Percentiles rank a stretch among this genome's conserved stretches.
Conservation (phyloP, 257 asterid species). For the Capsicum chinense region DNA sequence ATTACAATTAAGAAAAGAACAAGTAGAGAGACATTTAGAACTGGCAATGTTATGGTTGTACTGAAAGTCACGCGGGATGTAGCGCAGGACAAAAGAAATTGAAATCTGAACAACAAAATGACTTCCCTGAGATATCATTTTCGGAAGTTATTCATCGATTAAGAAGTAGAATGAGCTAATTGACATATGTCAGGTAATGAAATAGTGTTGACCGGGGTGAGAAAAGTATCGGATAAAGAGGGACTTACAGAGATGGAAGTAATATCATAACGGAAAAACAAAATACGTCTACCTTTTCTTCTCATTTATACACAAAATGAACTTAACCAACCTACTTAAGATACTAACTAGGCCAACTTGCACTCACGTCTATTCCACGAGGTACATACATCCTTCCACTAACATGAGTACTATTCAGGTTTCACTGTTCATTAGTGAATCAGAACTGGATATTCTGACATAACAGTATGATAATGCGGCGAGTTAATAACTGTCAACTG, state of each 20-base stretch:
- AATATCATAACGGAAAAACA: background rate
- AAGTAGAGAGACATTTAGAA: background rate
- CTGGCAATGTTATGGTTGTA: background rate
- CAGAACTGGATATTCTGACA: background rate
- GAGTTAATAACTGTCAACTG: background rate
- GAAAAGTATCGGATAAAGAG: background rate
- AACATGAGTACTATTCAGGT: too few species aligned
- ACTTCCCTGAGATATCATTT: too few species aligned
- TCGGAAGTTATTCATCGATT: too few species aligned
- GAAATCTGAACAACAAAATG: background rate
- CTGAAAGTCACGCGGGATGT: background rate
- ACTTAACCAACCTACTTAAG: background rate
- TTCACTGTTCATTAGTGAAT: too few species aligned
- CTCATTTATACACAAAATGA: background rate
- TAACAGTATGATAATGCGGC: background rate
- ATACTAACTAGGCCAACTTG: too few species aligned
- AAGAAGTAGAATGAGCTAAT: too few species aligned
- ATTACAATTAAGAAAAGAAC: too few species aligned
- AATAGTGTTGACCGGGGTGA: background rate
- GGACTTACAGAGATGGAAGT: background rate
- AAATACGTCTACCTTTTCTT: background rate
- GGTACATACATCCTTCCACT: too few species aligned
- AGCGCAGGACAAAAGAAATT: background rate
- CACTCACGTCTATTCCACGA: too few species aligned
- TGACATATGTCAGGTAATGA: too few species aligned